Evolutionary conservation across 495 filamentous ascomycete species (phyloP).

Genomic region (Penicillium silybi): DNA sequence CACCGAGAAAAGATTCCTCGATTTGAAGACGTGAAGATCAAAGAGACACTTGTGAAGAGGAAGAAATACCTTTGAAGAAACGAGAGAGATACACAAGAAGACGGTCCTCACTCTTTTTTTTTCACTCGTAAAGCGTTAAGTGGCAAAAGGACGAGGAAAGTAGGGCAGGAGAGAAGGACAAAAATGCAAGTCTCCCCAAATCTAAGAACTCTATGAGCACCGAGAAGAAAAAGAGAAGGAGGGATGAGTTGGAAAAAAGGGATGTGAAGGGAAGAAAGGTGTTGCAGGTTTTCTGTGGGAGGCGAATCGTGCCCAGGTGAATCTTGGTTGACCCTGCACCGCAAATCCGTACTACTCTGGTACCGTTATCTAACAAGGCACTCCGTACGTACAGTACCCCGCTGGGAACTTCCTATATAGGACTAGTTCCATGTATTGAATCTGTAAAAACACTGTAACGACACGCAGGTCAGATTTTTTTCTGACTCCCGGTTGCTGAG

Average conservation of each 20-base stretch:
- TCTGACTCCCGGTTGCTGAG: constrained; percentile 8
- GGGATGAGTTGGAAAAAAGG: constrained; percentile 23
- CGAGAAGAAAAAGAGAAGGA: constrained; percentile 28
- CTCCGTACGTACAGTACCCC: background rate
- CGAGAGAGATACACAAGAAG: constrained; percentile 19
- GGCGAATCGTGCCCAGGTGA: constrained; percentile 21
- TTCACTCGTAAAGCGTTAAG: constrained; percentile 17
- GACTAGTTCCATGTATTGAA: background rate
- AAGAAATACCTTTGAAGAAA: constrained; percentile 13
- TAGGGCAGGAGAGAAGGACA: constrained; percentile 27
- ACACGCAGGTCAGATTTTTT: background rate
- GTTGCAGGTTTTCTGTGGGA: constrained; percentile 25
- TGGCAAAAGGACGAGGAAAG: constrained; percentile 16
- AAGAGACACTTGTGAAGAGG: constrained; percentile 30
- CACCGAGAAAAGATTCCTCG: constrained; percentile 10
- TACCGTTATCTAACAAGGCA: background rate
- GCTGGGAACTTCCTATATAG: background rate
- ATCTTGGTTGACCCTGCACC: constrained; percentile 10
- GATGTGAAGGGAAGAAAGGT: constrained; percentile 38
- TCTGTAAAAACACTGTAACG: background rate
- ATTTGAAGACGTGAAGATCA: constrained; percentile 14
- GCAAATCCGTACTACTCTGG: background rate
- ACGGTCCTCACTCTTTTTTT: constrained; percentile 18
- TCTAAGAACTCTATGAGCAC: constrained; percentile 42
- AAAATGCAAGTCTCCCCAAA: constrained; percentile 36